A percentile compares a stretch with the other conserved stretches of the same genome.
These are phyloP conservation scores for Talaromyces amestolkiae DNA, from an alignment of 2,329 filamentous ascomycete species.

Conservation along the genomic window DNA sequence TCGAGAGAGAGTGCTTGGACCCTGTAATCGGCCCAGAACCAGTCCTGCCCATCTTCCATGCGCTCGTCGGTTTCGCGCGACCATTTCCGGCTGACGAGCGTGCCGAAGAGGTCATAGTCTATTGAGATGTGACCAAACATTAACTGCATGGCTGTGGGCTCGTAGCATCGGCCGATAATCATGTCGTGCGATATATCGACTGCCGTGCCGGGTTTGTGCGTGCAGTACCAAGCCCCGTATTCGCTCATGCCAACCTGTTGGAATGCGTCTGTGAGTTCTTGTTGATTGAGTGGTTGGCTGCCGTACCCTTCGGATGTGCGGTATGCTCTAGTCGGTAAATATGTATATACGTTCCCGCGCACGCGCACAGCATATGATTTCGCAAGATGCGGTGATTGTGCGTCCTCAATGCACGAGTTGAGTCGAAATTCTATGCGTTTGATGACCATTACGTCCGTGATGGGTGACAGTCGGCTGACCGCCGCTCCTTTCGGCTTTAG, in stretches of 20 bases:
- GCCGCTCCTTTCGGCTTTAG: constrained; percentile 39
- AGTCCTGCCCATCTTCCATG: constrained; percentile 46
- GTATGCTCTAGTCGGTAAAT: constrained; percentile 28
- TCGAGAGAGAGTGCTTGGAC: constrained; percentile 56
- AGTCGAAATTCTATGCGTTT: constrained; percentile 53
- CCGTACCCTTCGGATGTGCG: constrained; percentile 22
- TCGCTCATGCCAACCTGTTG: constrained; percentile 42
- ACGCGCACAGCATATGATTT: constrained; percentile 50
- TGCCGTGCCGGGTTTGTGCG: constrained; percentile 42
- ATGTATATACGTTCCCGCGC: constrained; percentile 50
- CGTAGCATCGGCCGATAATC: constrained; percentile 55
- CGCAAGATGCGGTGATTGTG: constrained; percentile 46
- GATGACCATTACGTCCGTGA: constrained; percentile 55
- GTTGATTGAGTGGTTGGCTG: constrained; percentile 28
- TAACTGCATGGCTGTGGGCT: constrained; percentile 48
- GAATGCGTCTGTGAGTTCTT: constrained; percentile 37
- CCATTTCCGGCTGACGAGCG: constrained; percentile 49
- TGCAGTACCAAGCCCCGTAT: constrained; percentile 54
- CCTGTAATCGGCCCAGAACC: constrained; percentile 59
- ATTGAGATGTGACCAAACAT: constrained; percentile 44
- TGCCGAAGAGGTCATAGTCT: constrained; percentile 46
- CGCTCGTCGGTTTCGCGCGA: constrained; percentile 49
- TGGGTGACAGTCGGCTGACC: constrained; percentile 24
- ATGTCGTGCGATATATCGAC: constrained; percentile 51
- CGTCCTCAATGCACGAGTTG: constrained; percentile 48